Conservation (phyloP, 2,329 filamentous ascomycete genomes). For the Aspergillus sp. region DNA sequence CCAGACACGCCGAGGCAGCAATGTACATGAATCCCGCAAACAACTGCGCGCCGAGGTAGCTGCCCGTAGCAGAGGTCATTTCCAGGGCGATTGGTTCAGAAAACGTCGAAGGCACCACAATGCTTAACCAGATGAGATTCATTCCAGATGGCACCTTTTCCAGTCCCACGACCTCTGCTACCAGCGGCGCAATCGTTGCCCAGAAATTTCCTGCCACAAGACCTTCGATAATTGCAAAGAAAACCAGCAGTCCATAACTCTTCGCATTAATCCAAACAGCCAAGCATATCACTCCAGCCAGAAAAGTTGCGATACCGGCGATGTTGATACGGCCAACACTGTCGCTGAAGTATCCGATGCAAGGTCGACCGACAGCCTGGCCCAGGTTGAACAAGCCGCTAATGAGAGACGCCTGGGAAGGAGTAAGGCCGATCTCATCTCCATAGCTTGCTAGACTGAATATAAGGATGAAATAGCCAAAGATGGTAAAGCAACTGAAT, state of each 20-base stretch:
- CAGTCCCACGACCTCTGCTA: slow-evolving; percentile 56
- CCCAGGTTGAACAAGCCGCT: slow-evolving; percentile 49
- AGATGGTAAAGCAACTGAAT: slow-evolving; percentile 43
- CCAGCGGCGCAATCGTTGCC: slow-evolving; percentile 52
- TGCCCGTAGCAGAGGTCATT: slow-evolving; percentile 4
- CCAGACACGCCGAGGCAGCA: slow-evolving; percentile 42
- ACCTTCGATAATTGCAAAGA: slow-evolving; percentile 46
- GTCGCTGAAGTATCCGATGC: slow-evolving; percentile 47
- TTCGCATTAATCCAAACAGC: slow-evolving; percentile 48
- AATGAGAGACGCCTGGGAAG: slow-evolving; percentile 38
- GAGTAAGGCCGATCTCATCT: slow-evolving; percentile 40
- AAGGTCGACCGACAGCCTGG: slow-evolving; percentile 46
- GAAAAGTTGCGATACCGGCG: slow-evolving; percentile 16
- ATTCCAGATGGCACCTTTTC: slow-evolving; percentile 50
- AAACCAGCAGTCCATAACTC: slow-evolving; percentile 40
- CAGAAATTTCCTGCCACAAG: slow-evolving; percentile 49
- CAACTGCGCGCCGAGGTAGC: slow-evolving; percentile 33
- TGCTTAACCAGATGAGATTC: slow-evolving; percentile 53
- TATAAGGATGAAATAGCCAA: background rate
- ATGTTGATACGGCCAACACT: slow-evolving; percentile 25
- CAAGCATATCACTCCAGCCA: slow-evolving; percentile 39
- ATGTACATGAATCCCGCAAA: slow-evolving; percentile 59
- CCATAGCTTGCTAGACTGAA: slow-evolving; percentile 39
- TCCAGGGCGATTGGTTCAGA: slow-evolving; percentile 52
- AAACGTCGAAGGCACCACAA: slow-evolving; percentile 44